Evolutionary conservation across 2,329 filamentous ascomycete genomes (phyloP).

Genomic region (Aureobasidium sp.): DNA sequence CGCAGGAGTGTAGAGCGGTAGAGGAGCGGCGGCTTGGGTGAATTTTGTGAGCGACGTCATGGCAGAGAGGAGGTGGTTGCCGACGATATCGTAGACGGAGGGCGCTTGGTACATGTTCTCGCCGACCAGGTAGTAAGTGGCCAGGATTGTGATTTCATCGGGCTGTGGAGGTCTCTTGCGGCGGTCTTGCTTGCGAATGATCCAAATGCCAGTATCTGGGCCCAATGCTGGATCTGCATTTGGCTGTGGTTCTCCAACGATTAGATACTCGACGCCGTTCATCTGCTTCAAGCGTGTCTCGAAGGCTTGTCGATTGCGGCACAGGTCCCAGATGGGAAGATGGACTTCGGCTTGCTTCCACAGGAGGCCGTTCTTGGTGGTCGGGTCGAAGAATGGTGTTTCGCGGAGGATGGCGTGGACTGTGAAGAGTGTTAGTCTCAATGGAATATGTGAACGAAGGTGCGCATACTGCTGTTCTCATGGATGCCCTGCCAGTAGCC

Average conservation of each 20-base stretch:
- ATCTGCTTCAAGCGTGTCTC: slow-evolving; percentile 47
- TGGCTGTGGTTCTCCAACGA: slow-evolving; percentile 49
- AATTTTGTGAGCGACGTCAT: slow-evolving; percentile 49
- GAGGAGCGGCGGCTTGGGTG: slow-evolving; percentile 43
- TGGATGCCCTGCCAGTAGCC: slow-evolving; percentile 16
- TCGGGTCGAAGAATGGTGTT: slow-evolving; percentile 55
- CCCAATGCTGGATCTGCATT: slow-evolving; percentile 25
- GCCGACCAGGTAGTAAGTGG: slow-evolving; percentile 54
- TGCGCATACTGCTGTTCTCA: slow-evolving; percentile 13
- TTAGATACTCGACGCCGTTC: slow-evolving; percentile 52
- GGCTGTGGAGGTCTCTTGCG: slow-evolving; percentile 35
- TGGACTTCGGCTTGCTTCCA: slow-evolving; percentile 45
- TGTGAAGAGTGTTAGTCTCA: background rate
- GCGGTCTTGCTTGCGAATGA: slow-evolving; percentile 49
- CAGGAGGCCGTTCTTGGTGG: slow-evolving; percentile 52
- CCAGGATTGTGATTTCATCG: slow-evolving; percentile 46
- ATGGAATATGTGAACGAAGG: background rate
- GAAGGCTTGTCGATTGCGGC: slow-evolving; percentile 49
- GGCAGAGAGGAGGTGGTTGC: slow-evolving; percentile 43
- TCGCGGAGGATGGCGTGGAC: slow-evolving; percentile 54
- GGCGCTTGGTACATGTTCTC: slow-evolving; percentile 55
- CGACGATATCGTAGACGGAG: slow-evolving; percentile 50
- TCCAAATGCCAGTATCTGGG: slow-evolving; percentile 44
- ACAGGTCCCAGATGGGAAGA: slow-evolving; percentile 40
- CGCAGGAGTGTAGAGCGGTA: slow-evolving; percentile 51